Evolutionary conservation across 225 moss, liverwort and hornwort genomes (phyloP).

Genomic region (Antitrichia curtipendula): DNA sequence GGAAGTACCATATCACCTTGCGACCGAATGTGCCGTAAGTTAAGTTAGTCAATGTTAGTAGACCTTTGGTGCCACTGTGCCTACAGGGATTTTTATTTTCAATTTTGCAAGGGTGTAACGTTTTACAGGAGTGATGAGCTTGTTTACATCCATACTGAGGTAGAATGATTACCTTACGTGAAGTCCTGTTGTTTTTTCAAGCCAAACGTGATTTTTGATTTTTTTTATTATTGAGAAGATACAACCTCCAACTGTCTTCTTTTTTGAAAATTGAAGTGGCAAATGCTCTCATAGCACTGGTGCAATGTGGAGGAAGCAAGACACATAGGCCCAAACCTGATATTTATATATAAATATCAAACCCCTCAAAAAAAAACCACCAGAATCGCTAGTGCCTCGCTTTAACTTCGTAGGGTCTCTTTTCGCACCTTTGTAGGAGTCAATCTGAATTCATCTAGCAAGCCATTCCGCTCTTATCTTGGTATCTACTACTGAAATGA

Average conservation of each 20-base stretch:
- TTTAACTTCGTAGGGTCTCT: too few relatives aligned
- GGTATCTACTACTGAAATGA: neutral
- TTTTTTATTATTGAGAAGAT: too few relatives aligned
- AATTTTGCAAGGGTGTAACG: neutral
- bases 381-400: too few relatives aligned
- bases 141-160: neutral
- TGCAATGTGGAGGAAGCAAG: neutral
- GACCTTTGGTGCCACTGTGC: neutral
- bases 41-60: neutral
- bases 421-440: too few relatives aligned
- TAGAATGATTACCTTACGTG: too few relatives aligned
- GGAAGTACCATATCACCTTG: too few relatives aligned
- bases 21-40: neutral
- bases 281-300: neutral
- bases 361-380: too few relatives aligned
- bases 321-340: neutral
- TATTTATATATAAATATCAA: too few relatives aligned
- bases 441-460: too few relatives aligned
- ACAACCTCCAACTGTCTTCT: neutral
- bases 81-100: neutral
- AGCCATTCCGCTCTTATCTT: neutral
- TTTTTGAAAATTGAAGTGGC: neutral
- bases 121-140: neutral
- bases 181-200: too few relatives aligned
- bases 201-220: neutral